These are phyloP conservation scores for Ascochyta lentis DNA, from an alignment of 2,329 filamentous ascomycete species.

Conservation along the genomic window DNA sequence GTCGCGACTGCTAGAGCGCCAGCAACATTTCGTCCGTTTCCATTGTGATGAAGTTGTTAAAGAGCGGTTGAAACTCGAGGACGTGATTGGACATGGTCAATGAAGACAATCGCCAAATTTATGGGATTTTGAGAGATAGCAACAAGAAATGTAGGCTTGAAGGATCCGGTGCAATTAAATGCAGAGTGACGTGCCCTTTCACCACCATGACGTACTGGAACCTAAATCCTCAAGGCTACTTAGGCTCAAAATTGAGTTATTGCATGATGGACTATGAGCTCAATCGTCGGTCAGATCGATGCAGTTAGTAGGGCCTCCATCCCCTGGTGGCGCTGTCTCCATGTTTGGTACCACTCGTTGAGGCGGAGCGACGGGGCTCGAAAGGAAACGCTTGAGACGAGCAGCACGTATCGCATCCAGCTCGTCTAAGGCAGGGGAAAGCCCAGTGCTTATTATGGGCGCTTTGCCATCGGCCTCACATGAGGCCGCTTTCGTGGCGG, in stretches of 20 bases:
- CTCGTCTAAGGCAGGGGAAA: neutral
- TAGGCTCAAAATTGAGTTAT: neutral
- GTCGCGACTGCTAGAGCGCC: too few relatives aligned
- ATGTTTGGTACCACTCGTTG: neutral
- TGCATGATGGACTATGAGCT: neutral
- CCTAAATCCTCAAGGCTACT: neutral
- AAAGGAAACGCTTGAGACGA: conserved; percentile 10
- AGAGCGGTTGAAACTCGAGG: too few relatives aligned
- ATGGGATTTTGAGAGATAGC: too few relatives aligned
- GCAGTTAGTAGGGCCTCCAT: neutral
- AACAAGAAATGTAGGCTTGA: too few relatives aligned
- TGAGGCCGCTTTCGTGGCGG: neutral
- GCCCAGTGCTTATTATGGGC: neutral
- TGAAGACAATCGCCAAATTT: too few relatives aligned
- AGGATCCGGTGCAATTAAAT: too few relatives aligned
- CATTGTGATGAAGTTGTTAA: too few relatives aligned
- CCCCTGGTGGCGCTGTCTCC: neutral
- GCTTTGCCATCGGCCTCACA: neutral
- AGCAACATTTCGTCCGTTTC: too few relatives aligned
- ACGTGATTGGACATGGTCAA: too few relatives aligned
- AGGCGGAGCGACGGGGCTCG: neutral
- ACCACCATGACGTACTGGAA: neutral
- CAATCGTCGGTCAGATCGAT: conserved; percentile 9
- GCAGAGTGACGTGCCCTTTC: too few relatives aligned
- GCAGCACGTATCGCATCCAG: neutral